Evolutionary conservation across 306 rosid genomes (phyloP).

Genomic region (Castanea sativa): DNA sequence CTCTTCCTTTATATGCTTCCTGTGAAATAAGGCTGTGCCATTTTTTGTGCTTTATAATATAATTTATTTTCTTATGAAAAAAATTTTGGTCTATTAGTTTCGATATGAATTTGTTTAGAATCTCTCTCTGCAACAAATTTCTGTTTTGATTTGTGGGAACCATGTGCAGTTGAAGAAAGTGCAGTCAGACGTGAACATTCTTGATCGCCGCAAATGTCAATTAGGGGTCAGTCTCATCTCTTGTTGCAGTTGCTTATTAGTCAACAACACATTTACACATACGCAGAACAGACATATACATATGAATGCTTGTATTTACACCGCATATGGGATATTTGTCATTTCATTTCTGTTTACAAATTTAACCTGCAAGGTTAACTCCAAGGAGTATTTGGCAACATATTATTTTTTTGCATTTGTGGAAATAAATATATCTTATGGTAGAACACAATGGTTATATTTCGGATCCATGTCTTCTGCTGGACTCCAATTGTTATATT

Average conservation of each 20-base stretch:
- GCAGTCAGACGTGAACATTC: conserved; percentile 45
- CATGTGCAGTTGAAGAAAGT: conserved; percentile 66
- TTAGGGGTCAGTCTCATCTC: conserved; percentile 58
- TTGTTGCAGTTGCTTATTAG: conserved; percentile 16
- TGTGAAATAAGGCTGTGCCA: no score
- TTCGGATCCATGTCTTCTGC: no score
- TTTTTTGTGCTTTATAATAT: no score
- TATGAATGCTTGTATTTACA: not conserved
- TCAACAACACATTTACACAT: not conserved
- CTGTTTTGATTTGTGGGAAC: conserved; percentile 33
- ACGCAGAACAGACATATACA: not conserved
- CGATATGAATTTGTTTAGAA: conserved; percentile 8
- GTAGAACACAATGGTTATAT: no score
- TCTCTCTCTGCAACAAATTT: conserved; percentile 12
- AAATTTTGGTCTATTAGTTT: conserved; percentile 7
- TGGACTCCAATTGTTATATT: no score
- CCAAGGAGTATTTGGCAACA: no score
- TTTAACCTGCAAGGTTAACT: no score
- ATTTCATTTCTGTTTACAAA: not conserved
- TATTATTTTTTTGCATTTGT: no score
- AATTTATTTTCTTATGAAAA: no score
- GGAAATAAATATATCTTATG: no score
- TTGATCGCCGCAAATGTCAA: conserved; percentile 59
- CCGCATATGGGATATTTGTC: not conserved
- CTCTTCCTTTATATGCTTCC: no score